These are phyloP conservation scores for Botrytis squamosa DNA, from an alignment of 2,329 filamentous ascomycete species.

Conservation along the genomic window DNA sequence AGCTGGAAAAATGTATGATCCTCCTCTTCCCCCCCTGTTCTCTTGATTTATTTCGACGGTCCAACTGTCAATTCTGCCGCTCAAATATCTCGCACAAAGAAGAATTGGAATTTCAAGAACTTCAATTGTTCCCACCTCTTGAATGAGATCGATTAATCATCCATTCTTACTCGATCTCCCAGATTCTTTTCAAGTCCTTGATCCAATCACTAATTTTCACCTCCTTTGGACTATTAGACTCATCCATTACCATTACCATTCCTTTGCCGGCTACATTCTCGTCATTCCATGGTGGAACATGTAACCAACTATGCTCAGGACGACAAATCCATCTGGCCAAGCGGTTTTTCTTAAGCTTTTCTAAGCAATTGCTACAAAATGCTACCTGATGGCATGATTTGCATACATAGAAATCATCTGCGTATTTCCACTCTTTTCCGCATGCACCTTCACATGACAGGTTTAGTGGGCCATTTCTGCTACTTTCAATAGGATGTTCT, in stretches of 20 bases:
- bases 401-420: not conserved
- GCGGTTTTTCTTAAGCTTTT: not conserved
- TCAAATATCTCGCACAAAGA: not conserved
- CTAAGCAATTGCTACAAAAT: not conserved
- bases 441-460: not conserved
- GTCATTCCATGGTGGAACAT: not conserved
- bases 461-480: too few relatives aligned
- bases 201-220: not conserved
- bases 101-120: not conserved
- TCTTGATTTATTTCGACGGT: too few relatives aligned
- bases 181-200: not conserved
- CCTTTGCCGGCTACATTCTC: not conserved
- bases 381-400: fast-evolving
- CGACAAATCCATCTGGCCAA: fast-evolving
- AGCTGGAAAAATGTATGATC: not conserved
- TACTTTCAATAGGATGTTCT: too few relatives aligned
- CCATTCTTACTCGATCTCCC: not conserved
- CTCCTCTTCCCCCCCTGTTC: not conserved
- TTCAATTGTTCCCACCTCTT: not conserved
- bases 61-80: not conserved
- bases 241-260: not conserved
- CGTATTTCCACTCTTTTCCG: not conserved
- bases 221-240: not conserved
- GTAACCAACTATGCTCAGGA: not conserved
- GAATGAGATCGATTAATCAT: not conserved